Conservation (phyloP, 73 alveolate species). For the Diophrys sp. region DNA sequence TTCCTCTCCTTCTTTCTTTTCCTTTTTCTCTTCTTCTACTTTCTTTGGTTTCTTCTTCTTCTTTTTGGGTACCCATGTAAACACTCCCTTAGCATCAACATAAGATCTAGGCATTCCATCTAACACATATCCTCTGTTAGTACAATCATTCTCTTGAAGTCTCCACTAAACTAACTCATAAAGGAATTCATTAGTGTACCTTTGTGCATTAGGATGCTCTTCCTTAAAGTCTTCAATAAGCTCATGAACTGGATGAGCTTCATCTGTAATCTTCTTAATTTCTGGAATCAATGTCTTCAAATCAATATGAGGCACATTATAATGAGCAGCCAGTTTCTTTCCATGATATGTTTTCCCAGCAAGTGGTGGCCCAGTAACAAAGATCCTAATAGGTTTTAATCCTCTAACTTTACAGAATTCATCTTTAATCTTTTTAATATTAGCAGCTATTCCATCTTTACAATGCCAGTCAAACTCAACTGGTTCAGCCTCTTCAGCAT, state of each 20-base stretch:
- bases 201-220: conserved; percentile 37
- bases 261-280: conserved; percentile 18
- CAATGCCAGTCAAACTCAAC: conserved; percentile 68
- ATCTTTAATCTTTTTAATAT: conserved; percentile 58
- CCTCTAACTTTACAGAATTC: conserved; percentile 81
- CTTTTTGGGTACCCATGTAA: conserved; percentile 26
- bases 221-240: conserved; percentile 17
- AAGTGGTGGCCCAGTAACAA: conserved; percentile 92
- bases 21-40: conserved; percentile 38
- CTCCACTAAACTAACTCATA: conserved; percentile 72
- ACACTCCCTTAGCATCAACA: conserved; percentile 71
- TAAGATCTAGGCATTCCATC: conserved; percentile 86
- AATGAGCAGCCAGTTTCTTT: conserved; percentile 75
- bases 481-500: conserved; percentile 38
- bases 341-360: conserved; percentile 82
- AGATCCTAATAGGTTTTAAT: conserved; percentile 72
- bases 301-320: conserved; percentile 84
- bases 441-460: conserved; percentile 61
- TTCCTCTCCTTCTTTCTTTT: conserved; percentile 22
- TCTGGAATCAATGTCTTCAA: conserved; percentile 68
- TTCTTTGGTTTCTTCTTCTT: conserved; percentile 39
- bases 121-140: conserved; percentile 89
- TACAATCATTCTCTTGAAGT: conserved; percentile 72
- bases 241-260: conserved; percentile 23
- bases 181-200: conserved; percentile 75